Percentiles rank a stretch among this genome's conserved stretches.
phyloP scores from a whole-genome alignment of 257 asterid species.

The Solanum ossicruentum region DNA sequence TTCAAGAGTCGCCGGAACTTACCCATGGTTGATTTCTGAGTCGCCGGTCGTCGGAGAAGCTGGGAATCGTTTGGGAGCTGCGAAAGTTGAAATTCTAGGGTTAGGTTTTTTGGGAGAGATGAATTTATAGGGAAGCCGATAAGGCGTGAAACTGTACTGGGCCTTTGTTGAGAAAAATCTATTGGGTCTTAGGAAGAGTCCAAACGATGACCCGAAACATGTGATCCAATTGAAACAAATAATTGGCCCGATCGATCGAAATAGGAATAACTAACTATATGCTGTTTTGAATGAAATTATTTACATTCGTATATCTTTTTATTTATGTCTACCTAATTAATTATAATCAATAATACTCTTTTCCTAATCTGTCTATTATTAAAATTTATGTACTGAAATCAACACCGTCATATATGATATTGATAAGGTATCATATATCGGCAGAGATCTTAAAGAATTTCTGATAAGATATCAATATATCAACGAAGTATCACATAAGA shows the following conservation, averaged over 20 bases:
- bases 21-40: conserved; percentile 19
- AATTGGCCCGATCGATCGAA: background rate
- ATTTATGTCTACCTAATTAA: too few relatives aligned
- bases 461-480: too few relatives aligned
- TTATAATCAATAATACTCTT: too few relatives aligned
- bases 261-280: too few relatives aligned
- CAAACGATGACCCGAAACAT: background rate
- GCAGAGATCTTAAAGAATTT: too few relatives aligned
- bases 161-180: background rate
- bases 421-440: too few relatives aligned
- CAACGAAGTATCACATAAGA: too few relatives aligned
- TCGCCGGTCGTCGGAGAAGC: background rate
- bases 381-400: too few relatives aligned
- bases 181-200: background rate
- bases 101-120: background rate
- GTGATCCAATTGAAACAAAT: background rate
- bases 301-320: too few relatives aligned
- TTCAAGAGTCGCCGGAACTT: background rate
- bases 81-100: background rate
- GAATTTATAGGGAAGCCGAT: background rate
- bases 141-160: background rate
- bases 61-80: background rate
- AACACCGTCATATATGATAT: too few relatives aligned
- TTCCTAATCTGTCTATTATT: too few relatives aligned
- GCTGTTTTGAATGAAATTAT: too few relatives aligned